Evolutionary conservation across 179 eudicot species (phyloP), one percentile per base, ranked within the genome.

Genomic region (Monotropa hypopitys): DNA sequence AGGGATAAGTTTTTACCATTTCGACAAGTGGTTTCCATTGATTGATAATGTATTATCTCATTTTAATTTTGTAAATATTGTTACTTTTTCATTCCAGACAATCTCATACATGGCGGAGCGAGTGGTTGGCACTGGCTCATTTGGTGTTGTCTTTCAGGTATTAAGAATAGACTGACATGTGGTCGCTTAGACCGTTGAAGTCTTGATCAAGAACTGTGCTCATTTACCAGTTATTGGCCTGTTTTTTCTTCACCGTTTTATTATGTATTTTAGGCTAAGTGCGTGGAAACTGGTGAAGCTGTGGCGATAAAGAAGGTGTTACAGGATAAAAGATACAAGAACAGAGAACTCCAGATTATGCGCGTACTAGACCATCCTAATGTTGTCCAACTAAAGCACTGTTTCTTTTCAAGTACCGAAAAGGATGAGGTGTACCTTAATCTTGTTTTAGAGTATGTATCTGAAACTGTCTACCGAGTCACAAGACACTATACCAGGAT

Each of bases 91-190:
- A 7, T 72, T 72, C 56, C 84, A 89, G 95, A 87, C 88, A 62
- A 86, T 90, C 50, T 86, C 92, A 79, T 89, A 87, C 70, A 87
- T 89, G 92, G 92, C 95, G 49, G 95, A 90, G 76, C 92, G 92
- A 67, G 82, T 79, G 49, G 92, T 90, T 32, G 95, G 95, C 53
- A 89, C 86, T 67, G 92, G 95, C 54, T 89, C 95, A 18, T 90
- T 90, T 76, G 95, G 92, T 71, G 86, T 87, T 9, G 95, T 90
- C 56, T 89, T 89, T 68, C 90, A 89, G 89, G 92, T 87, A 69
- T 30, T 61, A 61, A 61, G 12, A 4, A 61, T 61, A 35, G 13
- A 20, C 38, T 30, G 28, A 16, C 16, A 47, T 16, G 13, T n/a
- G 51, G 11, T 47, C 0, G 67, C 67, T 61, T 61, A 61, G 11